phyloP scores from a whole-genome alignment of 148 eudicot genomes.

The Camellia lanceoleosa region DNA sequence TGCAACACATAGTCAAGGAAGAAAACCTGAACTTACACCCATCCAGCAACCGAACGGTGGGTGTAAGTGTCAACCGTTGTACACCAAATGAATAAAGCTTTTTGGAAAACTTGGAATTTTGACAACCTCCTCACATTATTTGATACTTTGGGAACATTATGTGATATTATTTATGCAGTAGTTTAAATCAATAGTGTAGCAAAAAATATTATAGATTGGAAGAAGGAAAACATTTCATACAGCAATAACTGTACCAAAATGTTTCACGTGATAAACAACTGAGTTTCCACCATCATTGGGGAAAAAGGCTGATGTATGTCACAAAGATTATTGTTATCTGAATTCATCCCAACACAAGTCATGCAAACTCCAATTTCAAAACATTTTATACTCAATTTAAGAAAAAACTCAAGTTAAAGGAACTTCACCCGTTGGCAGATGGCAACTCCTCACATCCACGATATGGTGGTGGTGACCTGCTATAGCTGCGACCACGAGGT shows the following conservation, averaged over 20 bases:
- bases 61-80: neutral
- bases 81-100: neutral
- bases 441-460: conserved; percentile 89
- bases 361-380: neutral
- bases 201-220: no score
- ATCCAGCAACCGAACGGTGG: neutral
- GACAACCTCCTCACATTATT: neutral
- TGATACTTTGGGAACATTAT: no score
- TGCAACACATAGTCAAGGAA: neutral
- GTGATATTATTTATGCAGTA: no score
- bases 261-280: neutral
- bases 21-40: neutral
- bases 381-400: neutral
- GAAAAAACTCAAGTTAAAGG: neutral
- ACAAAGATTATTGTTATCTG: neutral
- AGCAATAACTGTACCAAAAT: neutral
- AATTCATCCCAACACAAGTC: neutral
- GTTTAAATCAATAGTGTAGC: no score
- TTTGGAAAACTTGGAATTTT: neutral
- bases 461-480: conserved; percentile 75
- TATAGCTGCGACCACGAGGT: conserved; percentile 85
- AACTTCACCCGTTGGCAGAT: conserved; percentile 77
- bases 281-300: neutral
- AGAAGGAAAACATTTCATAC: neutral
- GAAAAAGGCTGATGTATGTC: neutral